Conservation (phyloP, 2,329 filamentous ascomycete species). For the Escovopsis sp. region DNA sequence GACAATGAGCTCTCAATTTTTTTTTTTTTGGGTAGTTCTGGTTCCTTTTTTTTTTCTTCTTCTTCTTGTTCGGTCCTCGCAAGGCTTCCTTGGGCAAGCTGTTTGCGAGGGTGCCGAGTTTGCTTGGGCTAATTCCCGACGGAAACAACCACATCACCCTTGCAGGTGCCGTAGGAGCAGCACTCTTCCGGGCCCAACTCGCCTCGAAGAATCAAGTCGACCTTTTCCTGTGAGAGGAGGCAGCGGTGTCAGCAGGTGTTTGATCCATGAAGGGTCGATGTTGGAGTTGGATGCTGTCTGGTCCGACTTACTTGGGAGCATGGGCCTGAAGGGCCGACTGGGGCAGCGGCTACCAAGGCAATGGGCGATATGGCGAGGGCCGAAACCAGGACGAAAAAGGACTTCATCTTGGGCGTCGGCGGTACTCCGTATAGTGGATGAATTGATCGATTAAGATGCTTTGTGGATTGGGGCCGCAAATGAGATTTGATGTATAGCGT, state of each 20-base stretch:
- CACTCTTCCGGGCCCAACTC: conserved; percentile 33
- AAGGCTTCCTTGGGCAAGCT: too few relatives aligned
- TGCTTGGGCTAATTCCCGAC: conserved; percentile 20
- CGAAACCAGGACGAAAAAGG: background rate
- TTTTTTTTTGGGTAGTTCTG: too few relatives aligned
- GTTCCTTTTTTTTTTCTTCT: too few relatives aligned
- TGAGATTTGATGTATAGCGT: too few relatives aligned
- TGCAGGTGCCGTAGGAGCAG: conserved; percentile 39
- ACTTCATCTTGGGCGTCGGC: conserved; percentile 1
- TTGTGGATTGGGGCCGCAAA: too few relatives aligned
- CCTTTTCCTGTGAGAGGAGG: conserved; percentile 13
- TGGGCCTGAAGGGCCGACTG: conserved; percentile 20
- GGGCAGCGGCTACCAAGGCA: conserved; percentile 10
- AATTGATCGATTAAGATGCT: too few relatives aligned
- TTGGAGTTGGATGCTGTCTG: background rate
- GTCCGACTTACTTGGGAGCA: conserved; percentile 17
- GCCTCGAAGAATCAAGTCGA: conserved; percentile 32
- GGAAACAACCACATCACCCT: conserved; percentile 32
- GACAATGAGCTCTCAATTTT: too few relatives aligned
- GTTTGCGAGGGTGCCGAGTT: background rate
- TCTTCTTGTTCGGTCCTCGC: too few relatives aligned
- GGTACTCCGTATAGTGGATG: too few relatives aligned
- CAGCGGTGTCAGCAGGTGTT: background rate
- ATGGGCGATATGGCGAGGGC: conserved; percentile 6
- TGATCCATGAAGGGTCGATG: background rate